Evolutionary conservation across 169 alveolate species (phyloP), one percentile per base, ranked within the genome.

Genomic region (Babesia ovata): DNA sequence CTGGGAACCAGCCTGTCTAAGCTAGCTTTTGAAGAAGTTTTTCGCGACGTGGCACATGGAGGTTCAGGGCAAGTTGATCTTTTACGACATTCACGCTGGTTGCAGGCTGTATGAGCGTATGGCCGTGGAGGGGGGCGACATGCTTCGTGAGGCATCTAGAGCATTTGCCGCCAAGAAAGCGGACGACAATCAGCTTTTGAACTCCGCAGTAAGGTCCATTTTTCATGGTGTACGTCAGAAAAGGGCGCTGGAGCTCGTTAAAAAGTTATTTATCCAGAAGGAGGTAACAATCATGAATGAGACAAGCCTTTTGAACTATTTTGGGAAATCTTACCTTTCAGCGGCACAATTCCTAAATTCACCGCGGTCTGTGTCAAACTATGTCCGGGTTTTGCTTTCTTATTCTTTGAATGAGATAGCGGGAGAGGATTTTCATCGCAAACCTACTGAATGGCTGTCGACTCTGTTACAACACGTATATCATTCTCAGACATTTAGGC

Each of bases 121-220:
- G 88, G 77, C 88, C 19, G 75, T 81, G 66, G 88, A 81, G 70
- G 88, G 88, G 6, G 88, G 88, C 22, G 63, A 71, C 14, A 29
- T 81, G 52, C 84, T 81, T 26, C 59, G 69, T 11, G 77, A 71
- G 59, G 75, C 76, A 8, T 76, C 76, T 29, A 76, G 70, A 13
- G 76, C 76, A 12, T 69, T 63, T 28, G 70, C 84, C 13, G 46
- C 76, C 65, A 57, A 63, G 17, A 74, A 74, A 22, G 57, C 77
- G 26, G 74, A 71, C 33, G 79, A 70, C 6, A 77, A 72, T 53
- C 72, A 61, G 42, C 53, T 63, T 66, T 29, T 81, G 17, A 54
- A 71, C 53, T 69, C 72, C 19, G 88, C 73, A 10, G 50, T 85
- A n/a, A 72, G 49, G 56, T 48, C 63, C 11, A 57, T 81, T 42